Conservation (phyloP, 2,329 filamentous ascomycete species). For the Ophiocordyceps camponoti-floridani region DNA sequence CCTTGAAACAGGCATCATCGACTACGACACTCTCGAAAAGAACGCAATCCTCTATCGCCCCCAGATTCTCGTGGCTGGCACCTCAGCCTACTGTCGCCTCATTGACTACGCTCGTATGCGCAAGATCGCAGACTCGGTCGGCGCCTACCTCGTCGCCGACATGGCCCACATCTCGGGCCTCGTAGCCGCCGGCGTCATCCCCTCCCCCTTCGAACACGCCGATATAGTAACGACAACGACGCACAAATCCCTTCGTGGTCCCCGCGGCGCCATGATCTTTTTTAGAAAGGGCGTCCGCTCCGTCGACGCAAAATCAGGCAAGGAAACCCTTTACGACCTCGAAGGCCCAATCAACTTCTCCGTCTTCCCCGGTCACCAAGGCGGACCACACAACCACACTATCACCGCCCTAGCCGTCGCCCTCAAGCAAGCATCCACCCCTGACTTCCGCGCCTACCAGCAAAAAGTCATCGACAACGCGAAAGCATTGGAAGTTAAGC, state of each 20-base stretch:
- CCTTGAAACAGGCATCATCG: conserved; percentile 82
- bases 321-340: conserved; percentile 79
- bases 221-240: conserved; percentile 98
- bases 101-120: conserved; percentile 96
- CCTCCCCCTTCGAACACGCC: conserved; percentile 79
- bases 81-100: conserved; percentile 92
- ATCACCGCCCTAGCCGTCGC: conserved; percentile 94
- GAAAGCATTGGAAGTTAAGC: conserved; percentile 69
- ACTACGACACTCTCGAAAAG: conserved; percentile 86
- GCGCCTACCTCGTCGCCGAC: conserved; percentile 88
- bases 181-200: conserved; percentile 82
- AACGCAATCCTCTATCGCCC: conserved; percentile 83
- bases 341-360: conserved; percentile 97
- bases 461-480: conserved; percentile 83
- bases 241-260: conserved; percentile 95
- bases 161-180: conserved; percentile 99
- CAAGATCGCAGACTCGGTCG: conserved; percentile 82
- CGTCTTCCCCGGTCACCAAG: conserved; percentile 97
- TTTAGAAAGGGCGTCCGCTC: conserved; percentile 93
- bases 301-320: conserved; percentile 77
- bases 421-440: conserved; percentile 77
- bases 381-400: conserved; percentile 98
- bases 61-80: conserved; percentile 91
- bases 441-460: conserved; percentile 91
- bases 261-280: conserved; percentile 99